These are phyloP conservation scores for Malus hybrid DNA, from an alignment of 331 rosid species.

Conservation along the genomic window DNA sequence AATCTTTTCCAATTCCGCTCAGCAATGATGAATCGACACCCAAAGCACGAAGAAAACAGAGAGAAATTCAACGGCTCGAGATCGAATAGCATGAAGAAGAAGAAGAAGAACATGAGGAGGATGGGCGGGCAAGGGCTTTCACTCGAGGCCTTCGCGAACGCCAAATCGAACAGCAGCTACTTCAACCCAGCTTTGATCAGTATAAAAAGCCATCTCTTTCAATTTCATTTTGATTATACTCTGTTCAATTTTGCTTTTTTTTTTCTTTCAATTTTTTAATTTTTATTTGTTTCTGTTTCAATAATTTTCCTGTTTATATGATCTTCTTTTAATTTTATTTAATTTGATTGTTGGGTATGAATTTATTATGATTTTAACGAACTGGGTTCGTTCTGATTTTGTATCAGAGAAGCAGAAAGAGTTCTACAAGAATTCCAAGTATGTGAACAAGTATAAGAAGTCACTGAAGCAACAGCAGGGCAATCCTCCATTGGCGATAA, in stretches of 20 bases:
- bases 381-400: slow-evolving; percentile 6
- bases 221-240: neutral
- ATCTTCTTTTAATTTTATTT: neutral
- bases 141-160: slow-evolving; percentile 53
- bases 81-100: slow-evolving; percentile 26
- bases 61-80: slow-evolving; percentile 13
- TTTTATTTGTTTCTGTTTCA: neutral
- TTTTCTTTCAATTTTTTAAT: neutral
- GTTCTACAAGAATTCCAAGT: slow-evolving; percentile 71
- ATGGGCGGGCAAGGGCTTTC: slow-evolving; percentile 64
- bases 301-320: neutral
- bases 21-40: slow-evolving; percentile 38
- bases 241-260: neutral
- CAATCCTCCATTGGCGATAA: slow-evolving; percentile 17
- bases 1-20: neutral
- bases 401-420: slow-evolving; percentile 75
- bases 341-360: neutral
- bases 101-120: slow-evolving; percentile 43
- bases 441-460: slow-evolving; percentile 73
- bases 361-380: neutral
- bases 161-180: slow-evolving; percentile 45
- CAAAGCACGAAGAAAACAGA: slow-evolving; percentile 16
- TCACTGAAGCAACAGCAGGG: slow-evolving; percentile 41
- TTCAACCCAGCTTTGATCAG: slow-evolving; percentile 77
- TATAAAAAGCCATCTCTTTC: slow-evolving; percentile 13